Conservation (phyloP, 805 yeast genomes). For the Starmerella cellae region DNA sequence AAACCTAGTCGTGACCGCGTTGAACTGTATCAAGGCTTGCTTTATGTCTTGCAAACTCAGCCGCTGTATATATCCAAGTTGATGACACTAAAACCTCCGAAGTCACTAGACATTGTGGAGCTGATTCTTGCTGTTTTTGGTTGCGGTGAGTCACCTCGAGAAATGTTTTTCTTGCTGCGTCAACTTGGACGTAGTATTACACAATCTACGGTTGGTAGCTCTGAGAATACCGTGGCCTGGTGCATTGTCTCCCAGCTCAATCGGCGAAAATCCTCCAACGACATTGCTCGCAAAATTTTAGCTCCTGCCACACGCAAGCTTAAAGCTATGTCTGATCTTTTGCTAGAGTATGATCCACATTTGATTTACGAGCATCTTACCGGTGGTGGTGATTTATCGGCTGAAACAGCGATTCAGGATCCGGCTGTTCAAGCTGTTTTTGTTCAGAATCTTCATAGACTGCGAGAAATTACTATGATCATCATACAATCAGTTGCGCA, state of each 20-base stretch:
- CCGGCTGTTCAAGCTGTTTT: constrained; percentile 57
- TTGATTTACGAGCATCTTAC: constrained; percentile 24
- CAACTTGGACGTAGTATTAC: constrained; percentile 32
- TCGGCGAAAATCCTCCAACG: constrained; percentile 10
- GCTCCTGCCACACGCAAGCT: constrained; percentile 27
- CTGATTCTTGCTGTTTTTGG: constrained; percentile 28
- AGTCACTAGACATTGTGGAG: constrained; percentile 18
- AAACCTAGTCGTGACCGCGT: constrained; percentile 35
- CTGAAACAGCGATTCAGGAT: constrained; percentile 66
- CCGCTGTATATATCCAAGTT: constrained; percentile 57
- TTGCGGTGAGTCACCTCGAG: constrained; percentile 40
- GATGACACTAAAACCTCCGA: constrained; percentile 20
- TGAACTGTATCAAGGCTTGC: constrained; percentile 60
- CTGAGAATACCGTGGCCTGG: constrained; percentile 15
- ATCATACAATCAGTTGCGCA: constrained; percentile 42
- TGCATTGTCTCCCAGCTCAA: constrained; percentile 13
- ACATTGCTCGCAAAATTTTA: constrained; percentile 27
- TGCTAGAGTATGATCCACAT: constrained; percentile 72
- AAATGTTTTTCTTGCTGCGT: constrained; percentile 53
- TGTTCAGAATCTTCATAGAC: constrained; percentile 54
- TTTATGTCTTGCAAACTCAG: constrained; percentile 74
- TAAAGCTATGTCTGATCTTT: constrained; percentile 31
- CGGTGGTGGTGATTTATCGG: constrained; percentile 31
- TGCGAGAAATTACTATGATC: constrained; percentile 59
- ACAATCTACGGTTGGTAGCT: constrained; percentile 12